Evolutionary conservation across 2,329 filamentous ascomycete genomes (phyloP), one percentile per base, ranked within the genome.

Genomic region (Aurifilum marmelostoma): DNA sequence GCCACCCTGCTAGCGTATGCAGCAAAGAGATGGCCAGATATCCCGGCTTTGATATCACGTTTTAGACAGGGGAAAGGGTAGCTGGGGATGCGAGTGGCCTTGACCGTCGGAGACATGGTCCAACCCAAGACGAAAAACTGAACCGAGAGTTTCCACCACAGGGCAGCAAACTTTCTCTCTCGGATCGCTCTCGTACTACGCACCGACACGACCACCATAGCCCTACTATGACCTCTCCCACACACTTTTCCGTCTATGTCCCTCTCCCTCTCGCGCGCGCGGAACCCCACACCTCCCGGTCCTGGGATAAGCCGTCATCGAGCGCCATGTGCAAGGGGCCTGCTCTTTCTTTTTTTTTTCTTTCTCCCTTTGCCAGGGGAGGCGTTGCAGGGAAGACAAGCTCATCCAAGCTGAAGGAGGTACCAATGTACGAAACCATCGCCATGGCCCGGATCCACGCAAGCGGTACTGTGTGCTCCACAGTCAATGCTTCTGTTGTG

Each of bases 21-120:
- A 69, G 64, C 56, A 68, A 69, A 66, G 63, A 66, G 64, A 59
- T 54, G 67, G 68, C 59, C 62, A 65, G 61, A 58, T 43, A 69
- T 68, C 69, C 69, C 65, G 59, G 69, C 60, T 65, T 54, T 41
- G 43, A 66, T 41, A 52, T 71, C 69, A 71, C 69, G 69, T 69
- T 71, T 71, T 71, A 65, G 39, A 68, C 69, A 71, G 67, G 69
- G 69, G 69, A 64, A 58, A 58, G 64, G 67, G 63, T 69, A 66
- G 66, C 50, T 68, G 66, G 59, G 59, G 63, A 67, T 63, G 54
- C 64, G 47, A 66, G 58, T 67, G 52, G 41, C 61, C 64, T 69
- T 67, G 64, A 58, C 59, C 66, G 24, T 47, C 34, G 65, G 69
- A 66, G 68, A 69, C 65, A 67, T 66, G 69, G 69, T 29, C 63